A percentile compares a stretch with the other conserved stretches of the same genome.
These are phyloP conservation scores for Mediolabrus comicus DNA, from an alignment of 108 stramenopile species.

Conservation along the genomic window DNA sequence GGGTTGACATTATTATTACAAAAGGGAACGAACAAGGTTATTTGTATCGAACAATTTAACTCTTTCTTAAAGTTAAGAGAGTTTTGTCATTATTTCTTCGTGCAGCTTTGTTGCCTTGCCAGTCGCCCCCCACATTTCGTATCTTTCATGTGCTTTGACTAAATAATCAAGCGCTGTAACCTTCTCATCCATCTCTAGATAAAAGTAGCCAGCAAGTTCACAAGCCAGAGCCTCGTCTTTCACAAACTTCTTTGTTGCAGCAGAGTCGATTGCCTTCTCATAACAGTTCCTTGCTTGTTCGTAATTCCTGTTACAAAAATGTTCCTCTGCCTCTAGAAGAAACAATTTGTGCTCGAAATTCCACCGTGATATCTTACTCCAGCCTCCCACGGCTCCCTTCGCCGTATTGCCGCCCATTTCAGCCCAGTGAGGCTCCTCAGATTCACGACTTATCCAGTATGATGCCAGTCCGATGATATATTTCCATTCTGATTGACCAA, in stretches of 20 bases:
- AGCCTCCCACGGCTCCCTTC: background rate
- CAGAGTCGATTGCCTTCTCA: constrained; percentile 14
- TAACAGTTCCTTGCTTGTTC: constrained; percentile 2
- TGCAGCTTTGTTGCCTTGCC: constrained; percentile 1
- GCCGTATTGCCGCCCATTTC: background rate
- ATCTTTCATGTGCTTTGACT: constrained; percentile 4
- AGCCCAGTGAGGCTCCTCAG: background rate
- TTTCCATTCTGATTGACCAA: background rate
- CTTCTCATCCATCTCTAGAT: constrained; percentile 7
- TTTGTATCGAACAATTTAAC: too few relatives aligned
- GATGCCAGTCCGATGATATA: background rate
- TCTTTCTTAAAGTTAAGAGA: too few relatives aligned
- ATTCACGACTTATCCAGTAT: constrained; percentile 15
- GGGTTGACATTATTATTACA: too few relatives aligned
- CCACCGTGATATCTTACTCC: constrained; percentile 1
- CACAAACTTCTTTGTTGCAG: constrained; percentile 13
- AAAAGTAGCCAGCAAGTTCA: constrained; percentile 19
- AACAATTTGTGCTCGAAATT: constrained; percentile 24
- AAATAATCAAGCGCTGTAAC: constrained; percentile 5
- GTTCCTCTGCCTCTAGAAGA: constrained; percentile 24
- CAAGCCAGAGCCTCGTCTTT: constrained; percentile 24
- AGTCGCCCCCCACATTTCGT: constrained; percentile 16
- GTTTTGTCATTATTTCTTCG: too few relatives aligned
- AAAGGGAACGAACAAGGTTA: too few relatives aligned
- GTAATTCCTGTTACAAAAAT: constrained; percentile 1